Percentiles rank a stretch among this genome's conserved stretches.
phyloP scores from a whole-genome alignment of 1,284 basidiomycete species.

The Cryptococcus sp. region DNA sequence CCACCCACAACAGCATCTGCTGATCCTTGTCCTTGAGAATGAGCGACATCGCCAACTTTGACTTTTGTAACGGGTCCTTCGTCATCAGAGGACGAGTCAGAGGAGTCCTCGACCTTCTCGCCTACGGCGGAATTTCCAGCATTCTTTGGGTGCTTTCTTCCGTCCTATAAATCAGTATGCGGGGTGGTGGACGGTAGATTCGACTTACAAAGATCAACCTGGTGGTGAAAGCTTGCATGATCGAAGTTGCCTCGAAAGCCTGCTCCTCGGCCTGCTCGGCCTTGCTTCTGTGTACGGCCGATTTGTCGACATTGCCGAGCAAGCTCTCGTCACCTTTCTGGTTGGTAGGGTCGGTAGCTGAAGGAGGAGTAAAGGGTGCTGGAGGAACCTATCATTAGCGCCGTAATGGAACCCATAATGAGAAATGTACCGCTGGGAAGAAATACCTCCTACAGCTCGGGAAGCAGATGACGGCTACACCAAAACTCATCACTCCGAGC shows the following conservation, averaged over 20 bases:
- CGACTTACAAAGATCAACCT: slow-evolving; percentile 35
- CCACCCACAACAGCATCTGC: slow-evolving; percentile 31
- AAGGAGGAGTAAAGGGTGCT: slow-evolving; percentile 43
- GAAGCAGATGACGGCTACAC: slow-evolving; percentile 51
- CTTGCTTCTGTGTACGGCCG: slow-evolving; percentile 43
- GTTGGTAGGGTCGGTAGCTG: slow-evolving; percentile 49
- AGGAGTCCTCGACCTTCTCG: slow-evolving; percentile 35
- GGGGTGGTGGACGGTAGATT: background rate
- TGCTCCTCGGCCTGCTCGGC: slow-evolving; percentile 50
- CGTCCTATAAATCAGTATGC: slow-evolving; percentile 17
- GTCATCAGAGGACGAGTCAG: slow-evolving; percentile 14
- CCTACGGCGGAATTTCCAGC: slow-evolving; percentile 47
- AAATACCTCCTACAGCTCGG: slow-evolving; percentile 50
- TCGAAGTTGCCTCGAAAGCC: slow-evolving; percentile 48
- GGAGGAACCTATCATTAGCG: slow-evolving; percentile 27
- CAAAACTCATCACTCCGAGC: slow-evolving; percentile 44
- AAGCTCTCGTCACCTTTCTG: slow-evolving; percentile 48
- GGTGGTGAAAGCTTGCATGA: slow-evolving; percentile 45
- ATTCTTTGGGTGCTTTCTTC: slow-evolving; percentile 34
- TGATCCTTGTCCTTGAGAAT: slow-evolving; percentile 28
- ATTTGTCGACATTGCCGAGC: slow-evolving; percentile 43
- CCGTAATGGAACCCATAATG: background rate
- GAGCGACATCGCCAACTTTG: slow-evolving; percentile 5
- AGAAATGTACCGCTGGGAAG: slow-evolving; percentile 52
- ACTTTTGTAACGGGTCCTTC: slow-evolving; percentile 7